A percentile compares a stretch with the other conserved stretches of the same genome.
Evolutionary conservation across 768 basidiomycete genomes (phyloP).

Genomic region (Lentinula guzmanii): DNA sequence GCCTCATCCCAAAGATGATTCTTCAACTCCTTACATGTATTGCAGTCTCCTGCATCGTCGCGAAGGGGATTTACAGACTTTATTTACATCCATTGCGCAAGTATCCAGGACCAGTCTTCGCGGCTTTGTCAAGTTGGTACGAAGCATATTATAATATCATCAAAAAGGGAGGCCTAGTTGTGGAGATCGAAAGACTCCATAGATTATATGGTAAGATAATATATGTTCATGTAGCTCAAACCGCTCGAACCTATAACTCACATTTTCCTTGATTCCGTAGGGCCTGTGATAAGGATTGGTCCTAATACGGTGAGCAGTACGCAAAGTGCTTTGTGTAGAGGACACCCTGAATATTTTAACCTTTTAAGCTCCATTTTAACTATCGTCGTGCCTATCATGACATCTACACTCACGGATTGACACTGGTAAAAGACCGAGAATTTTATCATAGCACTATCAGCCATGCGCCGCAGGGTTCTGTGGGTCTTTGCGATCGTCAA

Average conservation of each 20-base stretch:
- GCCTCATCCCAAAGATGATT: not conserved
- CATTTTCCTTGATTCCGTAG: slow-evolving; percentile 11
- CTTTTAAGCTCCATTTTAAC: slow-evolving; percentile 28
- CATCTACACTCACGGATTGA: slow-evolving; percentile 21
- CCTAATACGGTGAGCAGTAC: slow-evolving; percentile 26
- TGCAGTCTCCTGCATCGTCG: not conserved
- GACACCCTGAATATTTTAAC: not conserved
- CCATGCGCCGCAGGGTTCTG: not conserved
- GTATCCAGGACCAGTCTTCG: slow-evolving; percentile 23
- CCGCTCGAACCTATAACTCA: not conserved
- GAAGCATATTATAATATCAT: slow-evolving; percentile 21
- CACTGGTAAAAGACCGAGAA: slow-evolving; percentile 15
- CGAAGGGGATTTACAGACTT: slow-evolving; percentile 10
- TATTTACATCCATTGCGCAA: slow-evolving; percentile 20
- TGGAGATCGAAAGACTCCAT: slow-evolving; percentile 21
- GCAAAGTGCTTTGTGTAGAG: not conserved
- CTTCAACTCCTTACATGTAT: not conserved
- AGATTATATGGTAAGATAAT: slow-evolving; percentile 16
- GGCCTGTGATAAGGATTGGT: slow-evolving; percentile 28
- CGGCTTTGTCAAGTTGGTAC: slow-evolving; percentile 20
- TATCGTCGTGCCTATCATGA: slow-evolving; percentile 24
- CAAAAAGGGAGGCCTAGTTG: slow-evolving; percentile 18
- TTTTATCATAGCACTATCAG: slow-evolving; percentile 1
- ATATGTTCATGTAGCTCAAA: not conserved
- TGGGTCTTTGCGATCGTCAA: not conserved